Conservation (phyloP, 139 green algal genomes). For the Chlamydomonas eustigma region DNA sequence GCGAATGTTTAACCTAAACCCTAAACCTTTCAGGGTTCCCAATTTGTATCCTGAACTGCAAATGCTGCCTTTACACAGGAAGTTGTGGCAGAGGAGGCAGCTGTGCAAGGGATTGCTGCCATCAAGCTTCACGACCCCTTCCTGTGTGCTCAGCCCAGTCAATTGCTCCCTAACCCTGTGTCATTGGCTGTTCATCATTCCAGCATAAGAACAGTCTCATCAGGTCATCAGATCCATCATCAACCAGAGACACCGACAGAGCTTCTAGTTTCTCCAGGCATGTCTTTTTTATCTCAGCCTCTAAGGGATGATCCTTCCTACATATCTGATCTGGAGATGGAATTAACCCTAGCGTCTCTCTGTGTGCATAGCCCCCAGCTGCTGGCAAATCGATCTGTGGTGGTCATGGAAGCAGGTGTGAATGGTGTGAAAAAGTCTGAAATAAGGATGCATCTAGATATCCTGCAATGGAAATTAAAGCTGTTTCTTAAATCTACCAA, state of each 20-base stretch:
- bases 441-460: too few relatives aligned
- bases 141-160: neutral
- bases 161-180: too few relatives aligned
- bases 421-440: too few relatives aligned
- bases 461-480: too few relatives aligned
- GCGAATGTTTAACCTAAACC: too few relatives aligned
- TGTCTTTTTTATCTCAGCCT: neutral
- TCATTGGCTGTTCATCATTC: too few relatives aligned
- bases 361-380: neutral
- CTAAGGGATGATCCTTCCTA: too few relatives aligned
- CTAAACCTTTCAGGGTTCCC: too few relatives aligned
- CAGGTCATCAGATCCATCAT: neutral
- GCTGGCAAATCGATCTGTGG: neutral
- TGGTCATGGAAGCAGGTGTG: neutral
- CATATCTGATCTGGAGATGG: neutral
- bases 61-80: too few relatives aligned
- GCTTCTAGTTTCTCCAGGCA: neutral
- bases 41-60: too few relatives aligned
- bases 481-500: too few relatives aligned
- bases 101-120: neutral
- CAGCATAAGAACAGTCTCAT: too few relatives aligned
- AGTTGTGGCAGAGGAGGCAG: neutral
- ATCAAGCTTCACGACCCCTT: neutral
- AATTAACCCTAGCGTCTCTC: neutral
- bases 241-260: neutral